A percentile compares a stretch with the other conserved stretches of the same genome.
phyloP scores from a whole-genome alignment of 1,284 basidiomycete genomes.

The Hemileia vastatrix region DNA sequence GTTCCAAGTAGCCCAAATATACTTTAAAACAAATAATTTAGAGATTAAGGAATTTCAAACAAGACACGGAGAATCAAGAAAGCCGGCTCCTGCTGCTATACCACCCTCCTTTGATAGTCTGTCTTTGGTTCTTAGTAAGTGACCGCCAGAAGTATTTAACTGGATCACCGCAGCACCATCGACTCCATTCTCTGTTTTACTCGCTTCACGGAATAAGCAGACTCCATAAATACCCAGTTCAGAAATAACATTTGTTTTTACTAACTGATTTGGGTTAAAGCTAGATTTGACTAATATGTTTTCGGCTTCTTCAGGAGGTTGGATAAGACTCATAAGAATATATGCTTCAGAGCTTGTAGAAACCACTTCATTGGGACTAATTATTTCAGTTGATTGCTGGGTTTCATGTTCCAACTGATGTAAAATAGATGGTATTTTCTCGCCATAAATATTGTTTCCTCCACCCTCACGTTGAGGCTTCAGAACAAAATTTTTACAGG shows the following conservation, averaged over 20 bases:
- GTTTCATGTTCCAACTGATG: slow-evolving; percentile 56
- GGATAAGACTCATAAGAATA: slow-evolving; percentile 88
- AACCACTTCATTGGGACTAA: not conserved
- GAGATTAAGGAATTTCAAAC: too few species aligned
- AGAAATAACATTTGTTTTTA: slow-evolving; percentile 64
- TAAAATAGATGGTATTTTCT: slow-evolving; percentile 68
- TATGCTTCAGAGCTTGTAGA: slow-evolving; percentile 53
- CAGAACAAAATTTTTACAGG: slow-evolving; percentile 58
- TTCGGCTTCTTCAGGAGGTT: slow-evolving; percentile 57
- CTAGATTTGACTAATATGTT: slow-evolving; percentile 64
- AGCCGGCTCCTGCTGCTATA: slow-evolving; percentile 81
- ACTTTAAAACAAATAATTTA: too few species aligned
- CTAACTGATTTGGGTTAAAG: slow-evolving; percentile 41
- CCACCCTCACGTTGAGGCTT: slow-evolving; percentile 97
- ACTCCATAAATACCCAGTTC: slow-evolving; percentile 91
- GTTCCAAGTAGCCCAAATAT: too few species aligned
- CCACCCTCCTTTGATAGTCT: slow-evolving; percentile 89
- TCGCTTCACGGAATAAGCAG: too few species aligned
- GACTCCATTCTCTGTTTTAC: slow-evolving; percentile 42
- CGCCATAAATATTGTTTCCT: slow-evolving; percentile 88
- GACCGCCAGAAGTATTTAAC: slow-evolving; percentile 62
- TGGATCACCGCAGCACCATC: slow-evolving; percentile 36
- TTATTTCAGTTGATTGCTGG: slow-evolving; percentile 13
- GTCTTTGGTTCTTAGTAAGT: slow-evolving; percentile 83
- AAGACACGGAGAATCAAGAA: slow-evolving; percentile 58